These are phyloP conservation scores for Rhizopus delemar DNA, from an alignment of 371 early-diverging fungal genomes.

Conservation along the genomic window DNA sequence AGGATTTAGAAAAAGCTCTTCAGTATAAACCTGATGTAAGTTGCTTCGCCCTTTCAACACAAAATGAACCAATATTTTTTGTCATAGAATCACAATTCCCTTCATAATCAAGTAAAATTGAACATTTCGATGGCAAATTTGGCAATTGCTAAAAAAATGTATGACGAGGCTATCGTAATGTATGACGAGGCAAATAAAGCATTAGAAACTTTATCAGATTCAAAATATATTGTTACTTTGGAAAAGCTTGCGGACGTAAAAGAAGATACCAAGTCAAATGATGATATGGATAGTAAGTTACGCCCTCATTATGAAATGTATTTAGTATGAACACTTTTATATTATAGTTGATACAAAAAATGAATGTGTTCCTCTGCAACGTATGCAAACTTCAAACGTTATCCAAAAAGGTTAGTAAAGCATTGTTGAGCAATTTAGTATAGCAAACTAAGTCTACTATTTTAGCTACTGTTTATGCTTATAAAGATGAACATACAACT, in stretches of 20 bases:
- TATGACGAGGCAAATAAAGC: conserved; percentile 48
- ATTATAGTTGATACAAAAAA: conserved; percentile 5
- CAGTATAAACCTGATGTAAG: not conserved
- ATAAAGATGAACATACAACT: conserved; percentile 1
- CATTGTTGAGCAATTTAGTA: not conserved
- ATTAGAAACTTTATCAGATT: conserved; percentile 51
- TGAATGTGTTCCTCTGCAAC: conserved; percentile 21
- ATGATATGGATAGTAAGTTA: conserved; percentile 1
- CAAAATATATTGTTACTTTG: not conserved
- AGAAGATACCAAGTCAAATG: not conserved
- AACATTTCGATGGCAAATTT: conserved; percentile 53
- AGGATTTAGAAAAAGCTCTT: conserved; percentile 8
- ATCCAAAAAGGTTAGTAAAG: conserved; percentile 27
- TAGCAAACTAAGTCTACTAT: not conserved
- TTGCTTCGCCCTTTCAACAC: not conserved
- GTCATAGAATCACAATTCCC: conserved; percentile 10
- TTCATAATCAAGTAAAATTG: conserved; percentile 24
- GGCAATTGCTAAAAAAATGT: conserved; percentile 32
- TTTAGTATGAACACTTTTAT: not conserved
- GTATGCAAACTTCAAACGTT: conserved; percentile 11
- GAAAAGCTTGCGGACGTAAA: not conserved
- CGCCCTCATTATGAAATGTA: not conserved
- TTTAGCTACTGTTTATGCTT: conserved; percentile 14
- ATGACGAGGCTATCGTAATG: conserved; percentile 44
- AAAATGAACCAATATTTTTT: not conserved